phyloP scores from a whole-genome alignment of 176 grass and related monocot genomes.

The Microstegium vimineum region DNA sequence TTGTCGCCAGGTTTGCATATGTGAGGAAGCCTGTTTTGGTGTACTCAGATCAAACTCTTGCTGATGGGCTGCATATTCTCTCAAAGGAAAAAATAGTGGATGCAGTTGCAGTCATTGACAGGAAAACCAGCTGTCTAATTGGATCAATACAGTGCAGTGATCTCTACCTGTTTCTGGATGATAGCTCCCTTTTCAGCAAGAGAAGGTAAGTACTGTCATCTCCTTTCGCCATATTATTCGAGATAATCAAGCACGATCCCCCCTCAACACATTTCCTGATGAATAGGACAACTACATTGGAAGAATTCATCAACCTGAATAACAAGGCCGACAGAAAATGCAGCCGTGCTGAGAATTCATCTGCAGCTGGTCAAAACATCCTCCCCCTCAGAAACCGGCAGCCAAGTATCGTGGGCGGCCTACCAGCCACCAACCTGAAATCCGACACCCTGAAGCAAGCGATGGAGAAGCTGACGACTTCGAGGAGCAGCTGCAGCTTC shows the following conservation, averaged over 20 bases:
- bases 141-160: constrained; percentile 44
- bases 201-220: constrained; percentile 34
- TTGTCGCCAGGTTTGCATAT: constrained; percentile 20
- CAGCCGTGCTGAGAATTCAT: background rate
- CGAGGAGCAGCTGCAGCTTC: constrained; percentile 40
- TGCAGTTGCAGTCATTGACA: constrained; percentile 43
- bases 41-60: constrained; percentile 36
- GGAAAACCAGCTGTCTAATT: constrained; percentile 19
- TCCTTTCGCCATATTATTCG: background rate
- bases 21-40: constrained; percentile 14
- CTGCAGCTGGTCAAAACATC: background rate
- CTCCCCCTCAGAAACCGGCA: constrained; percentile 2
- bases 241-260: background rate
- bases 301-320: constrained; percentile 31
- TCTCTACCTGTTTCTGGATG: constrained; percentile 46
- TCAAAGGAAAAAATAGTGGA: constrained; percentile 37
- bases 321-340: background rate
- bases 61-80: constrained; percentile 28
- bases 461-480: constrained; percentile 38
- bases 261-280: background rate
- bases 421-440: constrained; percentile 9
- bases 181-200: constrained; percentile 41
- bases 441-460: constrained; percentile 48
- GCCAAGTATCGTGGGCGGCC: background rate
- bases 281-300: constrained; percentile 12